These are phyloP conservation scores for Macroventuria anomochaeta DNA, from an alignment of 2,329 filamentous ascomycete genomes.

Conservation along the genomic window DNA sequence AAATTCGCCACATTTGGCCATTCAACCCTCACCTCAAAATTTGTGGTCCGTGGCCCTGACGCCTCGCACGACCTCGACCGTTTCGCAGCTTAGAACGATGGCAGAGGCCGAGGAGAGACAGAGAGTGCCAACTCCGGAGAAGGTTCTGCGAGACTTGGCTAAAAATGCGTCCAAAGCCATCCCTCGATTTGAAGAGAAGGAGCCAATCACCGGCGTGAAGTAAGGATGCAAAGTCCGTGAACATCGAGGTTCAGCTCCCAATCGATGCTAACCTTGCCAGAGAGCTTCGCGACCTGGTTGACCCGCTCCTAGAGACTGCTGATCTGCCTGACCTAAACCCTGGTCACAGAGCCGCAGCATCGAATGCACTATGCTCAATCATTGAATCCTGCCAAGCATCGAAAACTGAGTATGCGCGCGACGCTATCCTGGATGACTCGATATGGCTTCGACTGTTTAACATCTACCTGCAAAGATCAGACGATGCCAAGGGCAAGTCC, in stretches of 20 bases:
- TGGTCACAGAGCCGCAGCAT: conserved; percentile 55
- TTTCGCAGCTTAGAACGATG: not conserved
- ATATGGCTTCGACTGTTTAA: conserved; percentile 50
- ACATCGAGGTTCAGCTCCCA: conserved; percentile 23
- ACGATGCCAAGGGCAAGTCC: conserved; percentile 55
- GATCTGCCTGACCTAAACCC: conserved; percentile 39
- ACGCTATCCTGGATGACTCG: conserved; percentile 42
- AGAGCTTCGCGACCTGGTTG: conserved; percentile 36
- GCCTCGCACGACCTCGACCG: conserved; percentile 1
- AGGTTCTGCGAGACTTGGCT: conserved; percentile 35
- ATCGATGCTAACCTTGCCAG: conserved; percentile 35
- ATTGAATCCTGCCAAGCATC: conserved; percentile 51
- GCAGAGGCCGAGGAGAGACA: conserved; percentile 2
- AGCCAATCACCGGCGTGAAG: conserved; percentile 41
- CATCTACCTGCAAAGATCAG: conserved; percentile 52
- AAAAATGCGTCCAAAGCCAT: conserved; percentile 34
- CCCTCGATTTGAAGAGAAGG: conserved; percentile 34
- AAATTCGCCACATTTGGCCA: conserved; percentile 8
- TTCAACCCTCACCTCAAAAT: conserved; percentile 9
- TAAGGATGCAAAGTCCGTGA: conserved; percentile 49
- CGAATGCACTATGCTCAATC: conserved; percentile 55
- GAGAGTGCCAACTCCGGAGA: conserved; percentile 33
- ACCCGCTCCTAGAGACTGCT: conserved; percentile 43
- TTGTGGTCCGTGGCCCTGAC: conserved; percentile 13
- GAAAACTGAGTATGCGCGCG: conserved; percentile 30